phyloP scores from a whole-genome alignment of 2,329 filamentous ascomycete species.

The Dryadomyces quercus-mongolicae region DNA sequence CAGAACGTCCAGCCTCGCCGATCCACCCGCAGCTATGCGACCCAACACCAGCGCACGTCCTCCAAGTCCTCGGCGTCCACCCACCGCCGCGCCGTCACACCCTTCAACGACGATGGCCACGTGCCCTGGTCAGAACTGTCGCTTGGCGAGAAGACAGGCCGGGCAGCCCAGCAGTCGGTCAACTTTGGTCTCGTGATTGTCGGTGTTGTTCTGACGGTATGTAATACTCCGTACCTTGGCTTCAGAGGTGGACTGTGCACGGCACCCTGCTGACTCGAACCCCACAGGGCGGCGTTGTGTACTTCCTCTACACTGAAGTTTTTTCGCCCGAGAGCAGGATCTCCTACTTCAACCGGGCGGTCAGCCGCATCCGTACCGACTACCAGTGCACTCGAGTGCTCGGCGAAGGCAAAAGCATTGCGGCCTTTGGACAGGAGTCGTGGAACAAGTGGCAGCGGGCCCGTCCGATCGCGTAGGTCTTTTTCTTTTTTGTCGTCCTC shows the following conservation, averaged over 20 bases:
- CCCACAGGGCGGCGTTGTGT: slow-evolving; percentile 58
- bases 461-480: slow-evolving; percentile 43
- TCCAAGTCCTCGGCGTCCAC: slow-evolving; percentile 23
- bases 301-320: slow-evolving; percentile 70
- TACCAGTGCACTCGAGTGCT: slow-evolving; percentile 59
- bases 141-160: slow-evolving; percentile 62
- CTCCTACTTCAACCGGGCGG: slow-evolving; percentile 76
- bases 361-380: slow-evolving; percentile 66
- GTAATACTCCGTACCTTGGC: slow-evolving; percentile 12
- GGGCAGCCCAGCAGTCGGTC: slow-evolving; percentile 81
- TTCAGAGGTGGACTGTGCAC: too few species aligned
- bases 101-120: slow-evolving; percentile 74
- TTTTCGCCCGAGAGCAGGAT: slow-evolving; percentile 79
- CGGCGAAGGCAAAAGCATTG: slow-evolving; percentile 63
- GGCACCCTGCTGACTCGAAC: too few species aligned
- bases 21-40: slow-evolving; percentile 30
- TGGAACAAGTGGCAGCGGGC: slow-evolving; percentile 68
- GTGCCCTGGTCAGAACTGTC: slow-evolving; percentile 74
- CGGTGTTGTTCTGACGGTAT: slow-evolving; percentile 65
- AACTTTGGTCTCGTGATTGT: slow-evolving; percentile 70
- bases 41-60: slow-evolving; percentile 34
- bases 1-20: not conserved
- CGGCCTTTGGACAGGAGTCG: slow-evolving; percentile 70
- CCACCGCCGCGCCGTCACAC: slow-evolving; percentile 60
- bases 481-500: not conserved